A percentile compares a stretch with the other conserved stretches of the same genome.
Evolutionary conservation across 2,329 filamentous ascomycete genomes (phyloP).

Genomic region (Beauveria sp.): DNA sequence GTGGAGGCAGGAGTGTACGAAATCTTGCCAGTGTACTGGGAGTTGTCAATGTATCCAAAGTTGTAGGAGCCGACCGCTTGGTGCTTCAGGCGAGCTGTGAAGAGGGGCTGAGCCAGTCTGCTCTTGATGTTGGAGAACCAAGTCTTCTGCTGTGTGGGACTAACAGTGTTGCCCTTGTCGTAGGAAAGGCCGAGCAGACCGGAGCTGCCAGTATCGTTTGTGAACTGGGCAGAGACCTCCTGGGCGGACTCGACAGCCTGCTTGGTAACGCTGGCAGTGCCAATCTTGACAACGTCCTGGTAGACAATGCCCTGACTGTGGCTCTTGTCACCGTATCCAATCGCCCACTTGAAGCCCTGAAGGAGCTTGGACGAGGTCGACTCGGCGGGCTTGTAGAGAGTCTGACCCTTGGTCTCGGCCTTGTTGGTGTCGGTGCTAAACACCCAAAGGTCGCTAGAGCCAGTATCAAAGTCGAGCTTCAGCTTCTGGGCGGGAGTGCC

Average conservation of each 20-base stretch:
- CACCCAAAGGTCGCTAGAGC: slow-evolving; percentile 38
- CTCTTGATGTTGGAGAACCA: slow-evolving; percentile 30
- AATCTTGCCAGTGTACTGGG: slow-evolving; percentile 56
- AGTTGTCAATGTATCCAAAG: slow-evolving; percentile 61
- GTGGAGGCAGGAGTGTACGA: slow-evolving; percentile 52
- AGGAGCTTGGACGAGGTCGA: slow-evolving; percentile 31
- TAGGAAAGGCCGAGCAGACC: slow-evolving; percentile 39
- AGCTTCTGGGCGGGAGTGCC: slow-evolving; percentile 33
- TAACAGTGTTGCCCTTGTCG: slow-evolving; percentile 33
- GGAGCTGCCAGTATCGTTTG: slow-evolving; percentile 32
- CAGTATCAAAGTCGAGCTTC: slow-evolving; percentile 35
- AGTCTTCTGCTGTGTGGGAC: slow-evolving; percentile 33
- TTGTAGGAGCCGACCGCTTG: slow-evolving; percentile 56
- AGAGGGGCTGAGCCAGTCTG: slow-evolving; percentile 34
- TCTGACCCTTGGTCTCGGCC: slow-evolving; percentile 30
- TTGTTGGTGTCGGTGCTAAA: slow-evolving; percentile 36
- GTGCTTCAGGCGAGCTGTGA: slow-evolving; percentile 61
- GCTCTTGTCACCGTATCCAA: slow-evolving; percentile 37
- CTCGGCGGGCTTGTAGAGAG: slow-evolving; percentile 29
- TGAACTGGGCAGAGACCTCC: slow-evolving; percentile 33
- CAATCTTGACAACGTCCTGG: slow-evolving; percentile 34
- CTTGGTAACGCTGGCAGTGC: slow-evolving; percentile 30
- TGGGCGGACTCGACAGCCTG: slow-evolving; percentile 39
- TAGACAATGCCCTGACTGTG: slow-evolving; percentile 36
- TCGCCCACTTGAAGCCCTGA: slow-evolving; percentile 32